Percentiles rank a stretch among this genome's conserved stretches.
Evolutionary conservation across 345 rosid species (phyloP).

Genomic region (Salix purpurea): DNA sequence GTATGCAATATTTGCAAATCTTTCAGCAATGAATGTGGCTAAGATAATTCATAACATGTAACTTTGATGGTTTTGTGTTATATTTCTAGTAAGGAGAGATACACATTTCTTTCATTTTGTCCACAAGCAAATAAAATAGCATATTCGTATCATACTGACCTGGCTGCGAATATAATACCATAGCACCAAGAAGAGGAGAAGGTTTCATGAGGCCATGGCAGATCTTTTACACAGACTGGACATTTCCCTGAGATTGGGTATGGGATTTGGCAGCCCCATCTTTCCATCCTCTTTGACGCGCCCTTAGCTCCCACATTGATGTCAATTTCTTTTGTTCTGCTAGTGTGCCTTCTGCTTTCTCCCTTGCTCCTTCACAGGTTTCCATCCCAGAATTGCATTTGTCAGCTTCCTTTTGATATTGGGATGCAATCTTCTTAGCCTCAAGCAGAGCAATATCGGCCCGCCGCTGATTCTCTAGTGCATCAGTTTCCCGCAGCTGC

Average conservation of each 20-base stretch:
- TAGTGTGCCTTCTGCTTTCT: slow-evolving; percentile 67
- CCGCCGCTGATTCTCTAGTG: slow-evolving; percentile 65
- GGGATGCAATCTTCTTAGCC: slow-evolving; percentile 91
- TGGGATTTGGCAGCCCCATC: slow-evolving; percentile 49
- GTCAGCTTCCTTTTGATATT: slow-evolving; percentile 96
- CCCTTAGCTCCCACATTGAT: slow-evolving; percentile 71
- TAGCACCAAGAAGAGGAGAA: neutral
- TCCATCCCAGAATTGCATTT: slow-evolving; percentile 97
- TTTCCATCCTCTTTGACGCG: slow-evolving; percentile 85
- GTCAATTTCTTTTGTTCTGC: slow-evolving; percentile 72
- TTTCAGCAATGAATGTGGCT: no score
- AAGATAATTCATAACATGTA: no score
- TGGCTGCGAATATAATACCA: neutral
- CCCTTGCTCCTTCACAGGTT: slow-evolving; percentile 95
- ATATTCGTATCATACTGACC: slow-evolving; percentile 3
- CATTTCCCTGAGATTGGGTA: slow-evolving; percentile 47
- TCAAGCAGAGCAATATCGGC: slow-evolving; percentile 76
- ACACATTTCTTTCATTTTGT: no score
- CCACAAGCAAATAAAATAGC: neutral
- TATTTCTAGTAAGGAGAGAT: no score
- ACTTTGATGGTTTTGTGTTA: no score
- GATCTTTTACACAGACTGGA: slow-evolving; percentile 34
- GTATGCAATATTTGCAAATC: no score
- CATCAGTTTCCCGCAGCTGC: slow-evolving; percentile 73
- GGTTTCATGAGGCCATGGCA: neutral